Evolutionary conservation across 306 rosid genomes (phyloP), one percentile per base, ranked within the genome.

Genomic region (Alnus glutinosa): DNA sequence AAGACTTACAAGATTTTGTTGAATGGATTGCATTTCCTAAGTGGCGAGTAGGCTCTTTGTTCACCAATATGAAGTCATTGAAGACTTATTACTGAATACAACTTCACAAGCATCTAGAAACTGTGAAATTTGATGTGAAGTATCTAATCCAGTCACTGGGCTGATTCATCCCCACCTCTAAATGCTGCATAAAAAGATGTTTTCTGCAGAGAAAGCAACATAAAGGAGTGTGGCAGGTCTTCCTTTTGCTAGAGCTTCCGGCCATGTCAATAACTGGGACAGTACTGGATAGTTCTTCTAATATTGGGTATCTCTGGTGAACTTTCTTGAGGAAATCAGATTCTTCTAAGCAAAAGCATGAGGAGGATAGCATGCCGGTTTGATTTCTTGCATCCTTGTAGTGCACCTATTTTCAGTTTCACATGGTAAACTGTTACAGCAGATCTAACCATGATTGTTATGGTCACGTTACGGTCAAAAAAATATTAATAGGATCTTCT

Each of bases 1-100:
- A 90, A 75, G 85, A 84, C 81, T 57, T 90, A 89, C 83, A 87
- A 85, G 79, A 74, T 49, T 79, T 75, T 94, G 86, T 84, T 95
- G 76, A 79, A 86, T 80, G 91, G 78, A 28, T 79, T 95, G 90
- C 90, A 87, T 78, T 85, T 86, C 73, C 51, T 61, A 39, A 46
- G 68, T 18, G 32, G 72, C 7, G 49, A 42, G 11, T 67, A 8
- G 50, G 18, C 50, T 39, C 44, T 39, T 9, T 23, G 39, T 7
- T 39, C 30, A 34, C 37, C 70, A 42, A 42, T 34, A 6, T 15
- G 23, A 64, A 10, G 37, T 64, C 19, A 64, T 8, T 18, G 44
- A 9, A 9, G 3, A 4, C 44, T 23, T 18, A 0, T 2, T 6
- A 44, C 13, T 67, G 34, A 12, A 18, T 1, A 7, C 50, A 15